Evolutionary conservation across 345 rosid genomes (phyloP).

Genomic region (Linum trigynum): DNA sequence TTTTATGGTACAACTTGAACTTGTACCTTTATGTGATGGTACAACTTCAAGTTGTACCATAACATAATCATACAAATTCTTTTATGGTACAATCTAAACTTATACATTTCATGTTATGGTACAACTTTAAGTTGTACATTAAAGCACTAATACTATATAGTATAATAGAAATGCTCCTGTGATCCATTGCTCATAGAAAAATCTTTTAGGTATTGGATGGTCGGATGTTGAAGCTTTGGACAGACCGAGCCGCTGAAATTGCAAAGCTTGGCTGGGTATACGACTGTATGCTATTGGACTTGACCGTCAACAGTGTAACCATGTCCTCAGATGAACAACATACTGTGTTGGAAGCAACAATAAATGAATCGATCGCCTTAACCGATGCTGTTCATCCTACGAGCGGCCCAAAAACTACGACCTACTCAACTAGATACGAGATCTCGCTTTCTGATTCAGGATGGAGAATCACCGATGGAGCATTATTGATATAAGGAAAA

Average conservation of each 20-base stretch:
- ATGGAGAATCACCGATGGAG: conserved; percentile 86
- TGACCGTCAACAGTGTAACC: conserved; percentile 67
- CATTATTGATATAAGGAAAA: conserved; percentile 22
- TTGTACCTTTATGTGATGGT: too few relatives aligned
- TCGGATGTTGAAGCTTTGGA: conserved; percentile 84
- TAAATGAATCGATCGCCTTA: conserved; percentile 63
- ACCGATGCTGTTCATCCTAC: conserved; percentile 64
- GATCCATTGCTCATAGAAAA: neutral
- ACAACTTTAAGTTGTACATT: too few relatives aligned
- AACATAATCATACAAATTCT: too few relatives aligned
- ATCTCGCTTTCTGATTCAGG: conserved; percentile 43
- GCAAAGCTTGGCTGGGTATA: conserved; percentile 74
- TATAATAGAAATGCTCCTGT: too few relatives aligned
- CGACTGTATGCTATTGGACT: conserved; percentile 49
- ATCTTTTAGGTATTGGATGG: conserved; percentile 66
- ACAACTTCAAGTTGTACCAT: too few relatives aligned
- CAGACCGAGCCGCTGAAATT: conserved; percentile 75
- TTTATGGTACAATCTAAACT: too few relatives aligned
- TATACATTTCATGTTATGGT: too few relatives aligned
- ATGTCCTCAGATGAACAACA: conserved; percentile 68
- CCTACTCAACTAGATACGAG: conserved; percentile 79
- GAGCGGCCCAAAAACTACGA: conserved; percentile 48
- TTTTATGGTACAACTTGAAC: too few relatives aligned
- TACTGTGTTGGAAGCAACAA: conserved; percentile 76
- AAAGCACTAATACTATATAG: too few relatives aligned